Evolutionary conservation across 306 rosid genomes (phyloP), one percentile per base, ranked within the genome.

Genomic region (Casuarina cunninghamiana): DNA sequence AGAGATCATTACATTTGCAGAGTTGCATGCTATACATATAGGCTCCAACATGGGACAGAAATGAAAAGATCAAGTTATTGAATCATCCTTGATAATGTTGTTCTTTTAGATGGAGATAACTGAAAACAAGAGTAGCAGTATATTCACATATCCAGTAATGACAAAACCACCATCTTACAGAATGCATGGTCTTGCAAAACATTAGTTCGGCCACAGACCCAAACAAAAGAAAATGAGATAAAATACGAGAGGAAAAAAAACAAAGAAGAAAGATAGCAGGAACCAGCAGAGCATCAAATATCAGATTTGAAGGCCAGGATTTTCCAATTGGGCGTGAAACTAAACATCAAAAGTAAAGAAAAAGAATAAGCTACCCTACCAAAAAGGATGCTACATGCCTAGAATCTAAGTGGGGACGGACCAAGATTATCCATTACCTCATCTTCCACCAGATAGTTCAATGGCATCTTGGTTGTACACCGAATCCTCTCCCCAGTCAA

Each of bases 401-500:
- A 35, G 72, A 15, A 41, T 46, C 50, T 63, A 42, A 77, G 75
- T 66, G 49, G 66, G 50, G 69, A 69, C n/a, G 11, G 60, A 42
- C 43, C 42, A 77, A 76, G 60, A 70, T 54, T 55, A 43, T 46
- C 17, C 21, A 67, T 77, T 76, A 79, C 82, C 69, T 91, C 84
- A 93, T 87, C 98, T 86, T 37, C 98, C 97, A 69, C 98, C 99
- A 54, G 99, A 96, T 78, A 96, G 82, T 77, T 96, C 93, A 42
- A 96, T 89, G 80, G 97, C 99, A 80, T 96, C 97, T 80, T 91
- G 98, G 81, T 90, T 91, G 81, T 91, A 77, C 67, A 91, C 84
- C 0, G 99, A 96, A 86, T 96, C 98, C 83, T 96, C 99, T 46
- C 97, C 97, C 98, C 98, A 96, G 78, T 96, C 96, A 78, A 96